A percentile compares a stretch with the other conserved stretches of the same genome.
phyloP scores from a whole-genome alignment of 2,329 filamentous ascomycete genomes.

The Diplodia intermedia region DNA sequence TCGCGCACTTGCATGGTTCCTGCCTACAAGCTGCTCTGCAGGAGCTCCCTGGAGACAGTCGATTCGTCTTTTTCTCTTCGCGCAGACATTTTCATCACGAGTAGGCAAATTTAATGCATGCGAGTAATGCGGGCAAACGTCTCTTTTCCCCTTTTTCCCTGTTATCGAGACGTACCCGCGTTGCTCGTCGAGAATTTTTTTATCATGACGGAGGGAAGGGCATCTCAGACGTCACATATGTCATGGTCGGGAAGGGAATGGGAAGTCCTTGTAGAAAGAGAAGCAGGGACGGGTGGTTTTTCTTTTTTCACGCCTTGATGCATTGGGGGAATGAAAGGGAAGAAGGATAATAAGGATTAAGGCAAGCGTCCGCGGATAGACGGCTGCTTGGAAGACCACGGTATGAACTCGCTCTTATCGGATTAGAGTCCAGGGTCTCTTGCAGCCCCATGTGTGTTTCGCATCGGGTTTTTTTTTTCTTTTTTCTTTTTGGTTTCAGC shows the following conservation, averaged over 20 bases:
- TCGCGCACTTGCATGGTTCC: background rate
- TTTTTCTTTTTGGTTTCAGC: background rate
- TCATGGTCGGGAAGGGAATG: background rate
- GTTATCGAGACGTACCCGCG: background rate
- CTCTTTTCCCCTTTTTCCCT: background rate
- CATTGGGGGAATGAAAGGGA: background rate
- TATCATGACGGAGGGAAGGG: conserved; percentile 5
- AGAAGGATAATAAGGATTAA: background rate
- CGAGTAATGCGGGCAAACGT: conserved; percentile 3
- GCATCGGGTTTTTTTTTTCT: background rate
- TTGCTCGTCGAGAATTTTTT: background rate
- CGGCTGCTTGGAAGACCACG: background rate
- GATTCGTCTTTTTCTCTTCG: conserved; percentile 2
- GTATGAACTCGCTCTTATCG: background rate
- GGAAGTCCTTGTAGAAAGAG: background rate
- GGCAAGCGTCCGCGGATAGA: background rate
- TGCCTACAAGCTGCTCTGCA: conserved; percentile 1
- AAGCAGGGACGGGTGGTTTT: background rate
- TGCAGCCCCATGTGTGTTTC: background rate
- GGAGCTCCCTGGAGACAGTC: conserved; percentile 6
- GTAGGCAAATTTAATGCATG: conserved; percentile 25
- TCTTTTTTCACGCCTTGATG: background rate
- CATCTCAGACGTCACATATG: conserved; percentile 10
- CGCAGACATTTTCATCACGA: conserved; percentile 8
- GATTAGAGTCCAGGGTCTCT: background rate